A percentile compares a stretch with the other conserved stretches of the same genome.
phyloP scores from a whole-genome alignment of 108 stramenopile species.

The Ochromonas danica region DNA sequence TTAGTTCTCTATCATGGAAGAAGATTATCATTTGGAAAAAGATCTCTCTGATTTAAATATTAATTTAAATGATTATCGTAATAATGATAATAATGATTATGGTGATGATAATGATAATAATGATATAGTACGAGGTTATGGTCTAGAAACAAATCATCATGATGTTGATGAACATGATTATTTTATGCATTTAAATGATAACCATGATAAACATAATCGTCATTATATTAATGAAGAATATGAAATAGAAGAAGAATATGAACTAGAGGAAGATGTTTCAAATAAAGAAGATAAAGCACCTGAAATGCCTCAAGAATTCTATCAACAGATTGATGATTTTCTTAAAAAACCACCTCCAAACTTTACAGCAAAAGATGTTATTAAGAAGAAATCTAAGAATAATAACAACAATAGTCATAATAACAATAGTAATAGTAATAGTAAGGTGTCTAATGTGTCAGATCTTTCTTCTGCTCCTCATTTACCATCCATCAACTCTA shows the following conservation, averaged over 20 bases:
- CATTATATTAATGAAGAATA: no score
- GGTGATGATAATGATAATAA: no score
- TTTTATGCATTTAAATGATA: background rate
- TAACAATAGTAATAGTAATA: background rate
- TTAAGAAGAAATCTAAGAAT: conserved; percentile 6
- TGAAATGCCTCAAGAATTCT: conserved; percentile 17
- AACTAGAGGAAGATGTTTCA: background rate
- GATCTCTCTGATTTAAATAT: no score
- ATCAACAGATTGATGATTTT: conserved; percentile 4
- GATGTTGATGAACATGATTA: background rate
- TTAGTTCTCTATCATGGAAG: no score
- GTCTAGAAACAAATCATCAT: background rate
- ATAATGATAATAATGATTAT: no score
- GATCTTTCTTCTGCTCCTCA: background rate
- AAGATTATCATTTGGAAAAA: no score
- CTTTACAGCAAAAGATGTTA: background rate
- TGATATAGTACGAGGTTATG: background rate
- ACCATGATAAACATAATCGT: no score
- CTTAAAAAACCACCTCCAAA: background rate
- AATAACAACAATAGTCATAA: no score
- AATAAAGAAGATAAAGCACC: conserved; percentile 7
- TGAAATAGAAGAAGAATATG: conserved; percentile 8
- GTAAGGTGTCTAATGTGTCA: background rate
- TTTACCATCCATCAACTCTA: background rate
- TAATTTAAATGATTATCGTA: no score